These are phyloP conservation scores for Candida buenavistaensis DNA, from an alignment of 1,139 yeast species.

Conservation along the genomic window DNA sequence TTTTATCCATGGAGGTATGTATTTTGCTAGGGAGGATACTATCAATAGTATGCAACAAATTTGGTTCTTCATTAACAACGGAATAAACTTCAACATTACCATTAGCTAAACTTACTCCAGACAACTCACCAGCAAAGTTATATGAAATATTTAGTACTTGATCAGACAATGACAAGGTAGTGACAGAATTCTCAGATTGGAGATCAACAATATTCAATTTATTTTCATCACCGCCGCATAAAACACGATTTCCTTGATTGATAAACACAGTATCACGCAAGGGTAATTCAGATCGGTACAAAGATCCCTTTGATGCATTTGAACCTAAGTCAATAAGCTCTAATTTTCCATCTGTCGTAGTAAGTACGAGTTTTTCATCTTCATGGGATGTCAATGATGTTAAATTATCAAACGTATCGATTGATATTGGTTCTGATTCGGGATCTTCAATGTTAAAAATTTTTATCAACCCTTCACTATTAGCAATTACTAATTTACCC, in stretches of 20 bases:
- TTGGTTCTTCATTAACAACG: slow-evolving; percentile 45
- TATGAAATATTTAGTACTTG: slow-evolving; percentile 64
- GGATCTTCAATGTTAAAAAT: slow-evolving; percentile 46
- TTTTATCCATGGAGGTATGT: slow-evolving; percentile 35
- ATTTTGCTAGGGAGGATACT: slow-evolving; percentile 38
- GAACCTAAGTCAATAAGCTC: slow-evolving; percentile 27
- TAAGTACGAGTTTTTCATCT: slow-evolving; percentile 23
- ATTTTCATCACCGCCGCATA: slow-evolving; percentile 78
- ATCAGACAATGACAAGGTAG: slow-evolving; percentile 43
- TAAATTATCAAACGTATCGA: slow-evolving; percentile 49
- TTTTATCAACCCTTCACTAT: slow-evolving; percentile 52
- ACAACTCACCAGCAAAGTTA: slow-evolving; percentile 53
- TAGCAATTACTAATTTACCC: slow-evolving; percentile 47
- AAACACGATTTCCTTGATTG: slow-evolving; percentile 67
- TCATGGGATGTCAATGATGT: slow-evolving; percentile 30
- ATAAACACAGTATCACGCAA: slow-evolving; percentile 65
- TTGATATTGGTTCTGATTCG: slow-evolving; percentile 54
- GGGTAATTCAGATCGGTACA: slow-evolving; percentile 56
- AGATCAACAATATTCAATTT: slow-evolving; percentile 57
- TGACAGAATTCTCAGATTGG: slow-evolving; percentile 15
- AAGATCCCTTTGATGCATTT: slow-evolving; percentile 22
- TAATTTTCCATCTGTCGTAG: slow-evolving; percentile 37
- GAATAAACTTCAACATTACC: slow-evolving; percentile 70
- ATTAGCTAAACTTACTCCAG: slow-evolving; percentile 49
- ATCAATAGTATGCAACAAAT: slow-evolving; percentile 39